Percentiles rank a stretch among this genome's conserved stretches.
These are phyloP conservation scores for Closterium sp. DNA, from an alignment of 139 green algal genomes.

Conservation along the genomic window DNA sequence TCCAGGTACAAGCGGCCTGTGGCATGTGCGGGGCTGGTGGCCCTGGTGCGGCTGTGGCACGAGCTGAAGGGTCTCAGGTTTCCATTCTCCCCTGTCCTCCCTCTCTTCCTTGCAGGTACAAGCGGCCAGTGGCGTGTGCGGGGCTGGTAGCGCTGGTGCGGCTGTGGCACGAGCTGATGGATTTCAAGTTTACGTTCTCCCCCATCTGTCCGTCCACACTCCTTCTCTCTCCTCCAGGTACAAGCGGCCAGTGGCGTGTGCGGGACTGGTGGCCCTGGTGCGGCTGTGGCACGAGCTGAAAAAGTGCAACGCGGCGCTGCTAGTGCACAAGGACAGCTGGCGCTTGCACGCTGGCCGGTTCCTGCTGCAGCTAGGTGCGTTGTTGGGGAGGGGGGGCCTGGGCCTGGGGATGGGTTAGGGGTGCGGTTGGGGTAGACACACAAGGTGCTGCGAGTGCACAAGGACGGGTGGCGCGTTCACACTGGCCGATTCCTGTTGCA, in stretches of 20 bases:
- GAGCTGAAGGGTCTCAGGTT: background rate
- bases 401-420: too few species aligned
- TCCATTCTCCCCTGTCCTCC: too few species aligned
- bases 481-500: background rate
- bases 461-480: background rate
- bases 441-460: background rate
- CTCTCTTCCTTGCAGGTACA: too few species aligned
- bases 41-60: background rate
- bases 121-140: too few species aligned
- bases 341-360: background rate
- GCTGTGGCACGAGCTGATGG: too few species aligned
- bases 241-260: background rate
- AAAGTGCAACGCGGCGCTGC: background rate
- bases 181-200: too few species aligned
- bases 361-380: background rate
- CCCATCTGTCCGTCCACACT: too few species aligned
- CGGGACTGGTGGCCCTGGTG: background rate
- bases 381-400: too few species aligned
- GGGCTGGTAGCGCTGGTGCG: too few species aligned
- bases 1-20: background rate
- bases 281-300: background rate
- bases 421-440: too few species aligned
- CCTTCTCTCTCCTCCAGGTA: background rate
- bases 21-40: background rate
- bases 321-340: background rate